These are phyloP conservation scores for Oxyria digyna DNA, from an alignment of 148 eudicot species.

Conservation along the genomic window DNA sequence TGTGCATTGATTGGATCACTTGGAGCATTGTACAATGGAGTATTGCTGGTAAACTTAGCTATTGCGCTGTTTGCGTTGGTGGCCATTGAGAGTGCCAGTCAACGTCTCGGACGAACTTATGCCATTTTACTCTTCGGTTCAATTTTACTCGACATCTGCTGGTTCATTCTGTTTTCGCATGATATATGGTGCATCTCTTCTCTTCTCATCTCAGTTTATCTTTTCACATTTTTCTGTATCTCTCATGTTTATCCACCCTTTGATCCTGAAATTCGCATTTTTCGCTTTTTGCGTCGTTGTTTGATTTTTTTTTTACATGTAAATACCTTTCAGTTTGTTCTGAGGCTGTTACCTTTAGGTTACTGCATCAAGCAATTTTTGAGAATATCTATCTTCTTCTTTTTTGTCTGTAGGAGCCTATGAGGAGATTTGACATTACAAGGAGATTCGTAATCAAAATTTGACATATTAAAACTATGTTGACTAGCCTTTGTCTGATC, in stretches of 20 bases:
- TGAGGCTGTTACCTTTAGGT: background rate
- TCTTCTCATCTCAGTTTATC: background rate
- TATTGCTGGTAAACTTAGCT: slow-evolving; percentile 53
- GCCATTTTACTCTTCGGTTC: slow-evolving; percentile 69
- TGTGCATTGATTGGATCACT: slow-evolving; percentile 85
- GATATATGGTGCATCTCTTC: slow-evolving; percentile 54
- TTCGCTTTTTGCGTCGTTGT: background rate
- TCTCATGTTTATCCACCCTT: background rate
- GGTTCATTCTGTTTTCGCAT: slow-evolving; percentile 71
- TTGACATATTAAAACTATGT: background rate
- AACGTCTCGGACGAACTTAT: slow-evolving; percentile 80
- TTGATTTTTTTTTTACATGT: background rate
- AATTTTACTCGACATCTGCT: slow-evolving; percentile 50
- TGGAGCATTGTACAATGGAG: slow-evolving; percentile 74
- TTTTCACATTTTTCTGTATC: background rate
- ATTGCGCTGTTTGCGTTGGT: slow-evolving; percentile 80
- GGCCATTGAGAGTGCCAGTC: slow-evolving; percentile 93
- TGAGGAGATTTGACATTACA: background rate
- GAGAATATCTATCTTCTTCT: background rate
- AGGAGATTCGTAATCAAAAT: too few relatives aligned
- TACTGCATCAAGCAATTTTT: background rate
- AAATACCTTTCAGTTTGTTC: background rate
- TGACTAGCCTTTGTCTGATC: background rate
- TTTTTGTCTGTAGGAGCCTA: background rate
- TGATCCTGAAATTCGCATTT: background rate